A percentile compares a stretch with the other conserved stretches of the same genome.
phyloP scores from a whole-genome alignment of 805 yeast species.

The Candida odintsovae region DNA sequence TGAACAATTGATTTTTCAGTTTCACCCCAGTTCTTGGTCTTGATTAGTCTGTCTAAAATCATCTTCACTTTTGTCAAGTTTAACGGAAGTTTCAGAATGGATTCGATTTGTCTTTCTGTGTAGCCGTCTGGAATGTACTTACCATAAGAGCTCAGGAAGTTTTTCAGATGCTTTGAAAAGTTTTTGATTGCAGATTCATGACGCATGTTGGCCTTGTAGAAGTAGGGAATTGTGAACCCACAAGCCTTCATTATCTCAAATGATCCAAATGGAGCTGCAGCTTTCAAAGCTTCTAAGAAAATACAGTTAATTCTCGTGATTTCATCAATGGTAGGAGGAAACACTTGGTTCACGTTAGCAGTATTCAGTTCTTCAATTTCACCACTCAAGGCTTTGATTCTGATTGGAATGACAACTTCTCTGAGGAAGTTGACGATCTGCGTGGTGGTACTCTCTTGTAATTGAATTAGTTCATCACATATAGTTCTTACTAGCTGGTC shows the following conservation, averaged over 20 bases:
- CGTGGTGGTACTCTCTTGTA: constrained; percentile 68
- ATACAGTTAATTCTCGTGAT: constrained; percentile 86
- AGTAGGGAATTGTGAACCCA: constrained; percentile 80
- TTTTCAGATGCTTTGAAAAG: constrained; percentile 43
- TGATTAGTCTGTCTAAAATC: constrained; percentile 55
- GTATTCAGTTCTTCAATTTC: constrained; percentile 50
- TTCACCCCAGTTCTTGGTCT: constrained; percentile 40
- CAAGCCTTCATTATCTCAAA: constrained; percentile 75
- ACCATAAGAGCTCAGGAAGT: constrained; percentile 34
- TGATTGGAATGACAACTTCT: constrained; percentile 69
- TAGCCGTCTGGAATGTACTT: constrained; percentile 27
- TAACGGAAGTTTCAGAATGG: constrained; percentile 61
- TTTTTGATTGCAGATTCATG: constrained; percentile 87
- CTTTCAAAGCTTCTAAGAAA: constrained; percentile 64
- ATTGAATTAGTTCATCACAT: constrained; percentile 57
- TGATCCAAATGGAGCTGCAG: constrained; percentile 65
- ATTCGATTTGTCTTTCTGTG: constrained; percentile 48
- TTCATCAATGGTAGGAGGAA: constrained; percentile 96
- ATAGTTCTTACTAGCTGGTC: constrained; percentile 42
- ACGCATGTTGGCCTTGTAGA: constrained; percentile 86
- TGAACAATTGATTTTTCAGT: constrained; percentile 21
- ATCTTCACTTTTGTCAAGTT: constrained; percentile 69
- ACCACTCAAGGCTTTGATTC: constrained; percentile 60
- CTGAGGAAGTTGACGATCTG: constrained; percentile 72
- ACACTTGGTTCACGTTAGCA: constrained; percentile 63